Percentiles rank a stretch among this genome's conserved stretches.
Conservation (phyloP, 306 rosid genomes). For the Trifolium pratense region DNA sequence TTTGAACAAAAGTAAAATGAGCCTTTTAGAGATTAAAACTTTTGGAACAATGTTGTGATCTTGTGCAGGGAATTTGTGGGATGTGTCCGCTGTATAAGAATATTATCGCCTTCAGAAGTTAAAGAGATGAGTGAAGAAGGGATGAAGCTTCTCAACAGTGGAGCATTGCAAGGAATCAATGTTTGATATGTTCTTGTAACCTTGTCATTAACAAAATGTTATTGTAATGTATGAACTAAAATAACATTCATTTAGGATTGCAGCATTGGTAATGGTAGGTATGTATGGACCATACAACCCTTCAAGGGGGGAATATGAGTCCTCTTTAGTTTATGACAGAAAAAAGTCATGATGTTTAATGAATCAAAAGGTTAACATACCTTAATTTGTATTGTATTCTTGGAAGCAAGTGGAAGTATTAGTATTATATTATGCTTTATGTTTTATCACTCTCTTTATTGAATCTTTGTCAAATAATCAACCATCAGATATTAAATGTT, state of each 20-base stretch:
- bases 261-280: slow-evolving; percentile 17
- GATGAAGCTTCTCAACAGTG: slow-evolving; percentile 89
- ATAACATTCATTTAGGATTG: slow-evolving; percentile 26
- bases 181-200: slow-evolving; percentile 35
- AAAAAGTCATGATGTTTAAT: slow-evolving; percentile 39
- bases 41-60: neutral
- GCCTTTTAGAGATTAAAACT: neutral
- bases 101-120: slow-evolving; percentile 87
- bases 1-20: neutral
- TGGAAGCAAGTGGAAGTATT: slow-evolving; percentile 24
- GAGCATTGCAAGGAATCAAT: slow-evolving; percentile 79
- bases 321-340: slow-evolving; percentile 12
- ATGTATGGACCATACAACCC: slow-evolving; percentile 26
- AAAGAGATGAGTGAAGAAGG: slow-evolving; percentile 97
- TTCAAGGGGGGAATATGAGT: slow-evolving; percentile 18
- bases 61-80: slow-evolving; percentile 86
- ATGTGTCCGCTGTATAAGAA: slow-evolving; percentile 86
- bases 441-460: neutral
- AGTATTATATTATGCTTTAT: slow-evolving; percentile 22
- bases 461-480: slow-evolving; percentile 6
- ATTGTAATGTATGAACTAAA: slow-evolving; percentile 42
- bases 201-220: slow-evolving; percentile 2
- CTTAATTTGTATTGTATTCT: slow-evolving; percentile 26
- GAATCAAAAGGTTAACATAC: slow-evolving; percentile 33
- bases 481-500: neutral